Evolutionary conservation across 108 stramenopile genomes (phyloP), one percentile per base, ranked within the genome.

Genomic region (Cyclostephanos invisitatus): DNA sequence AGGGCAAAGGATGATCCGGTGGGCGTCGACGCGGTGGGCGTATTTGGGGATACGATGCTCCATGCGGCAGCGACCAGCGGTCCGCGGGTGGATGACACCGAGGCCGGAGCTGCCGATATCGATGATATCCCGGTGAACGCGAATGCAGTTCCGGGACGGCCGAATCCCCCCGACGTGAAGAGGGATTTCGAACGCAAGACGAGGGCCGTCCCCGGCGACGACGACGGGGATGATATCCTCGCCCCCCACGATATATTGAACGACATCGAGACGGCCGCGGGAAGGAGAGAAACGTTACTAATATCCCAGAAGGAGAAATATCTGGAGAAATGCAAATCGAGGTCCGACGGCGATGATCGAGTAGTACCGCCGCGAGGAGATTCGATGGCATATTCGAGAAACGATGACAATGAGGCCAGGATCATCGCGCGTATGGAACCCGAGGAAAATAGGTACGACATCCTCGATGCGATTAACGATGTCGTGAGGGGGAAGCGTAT

Each of bases 201-300:
- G 14, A 11, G 9, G 40, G 1, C 40, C 7, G 9, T 1, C 40
- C 40, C 7, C 11, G 40, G 40, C 40, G 40, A 8, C 10, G 11
- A 40, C 11, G 40, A 8, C 40, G 40, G 1, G 5, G 11, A 40
- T 0, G 40, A 40, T 11, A 11, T 40, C 1, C 1, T 40, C 9
- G 14, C 44, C 44, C 44, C 53, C 25, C 53, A 54, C 25, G 22
- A 54, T 54, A 54, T 54, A 11, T 27, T 54, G 25, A 54, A 54
- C 0, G 53, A 54, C 25, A 54, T 54, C 11, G 5, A 54, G 9
- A 24, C 53, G 5, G 53, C 53, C 12, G 53, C 53, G 25, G 53
- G 11, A 27, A 27, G 1, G 53, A 54, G 53, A 46, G 44, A 46
- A 46, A 17, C 44, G 11, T 46, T 15, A 14, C 12, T 15, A 17